Base-by-base conservation (phyloP, 768 basidiomycete species). In the Amanita molliuscula region DNA sequence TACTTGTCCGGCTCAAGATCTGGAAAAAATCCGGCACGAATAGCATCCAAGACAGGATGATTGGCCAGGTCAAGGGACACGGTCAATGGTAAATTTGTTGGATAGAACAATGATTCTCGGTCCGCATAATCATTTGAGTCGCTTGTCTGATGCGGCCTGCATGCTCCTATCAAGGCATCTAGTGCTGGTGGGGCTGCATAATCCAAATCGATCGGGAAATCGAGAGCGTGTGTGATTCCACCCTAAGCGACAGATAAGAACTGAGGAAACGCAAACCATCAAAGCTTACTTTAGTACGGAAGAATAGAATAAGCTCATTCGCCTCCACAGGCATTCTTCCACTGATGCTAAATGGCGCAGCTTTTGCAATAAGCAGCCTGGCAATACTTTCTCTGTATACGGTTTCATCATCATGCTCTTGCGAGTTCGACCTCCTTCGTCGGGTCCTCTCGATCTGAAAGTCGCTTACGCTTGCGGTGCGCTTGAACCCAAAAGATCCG, bases 151-250 rank as follows among this genome's bases (percentile, higher is more conserved):
- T 83, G 78, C 4, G 82, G 82, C 57, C 77, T 71, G 64, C 84
- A 89, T 15, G 86, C 76, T 3, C 79, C 80, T 55, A 89, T 77
- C 58, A 90, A 74, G 44, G 86, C 84, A 56, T 88, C 85, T 50
- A 89, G 74, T 13, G 88, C 79, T 1, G 86, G 85, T 13, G 87
- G 85, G 13, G 80, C 75, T 61, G 78, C 80, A 57, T 83, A 79
- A 55, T 82, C 81, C 40, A 85, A 74, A 57, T 89, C 83, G 52
- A 90, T 77, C 4, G 88, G 88, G 59, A 89, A 89, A 60, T 88
- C 84, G 18, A 90, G 73, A 7, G 85, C 82, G 60, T 90, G 84
- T 0, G 84, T 81, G 53, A 86, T 83, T 28, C 83, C 86, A 53
- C 79, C 81, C 87, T 90, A 11, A 46, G 23, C 16, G 3, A 31